Conservation (phyloP, 805 yeast genomes). For the Komagataella pseudopastoris region DNA sequence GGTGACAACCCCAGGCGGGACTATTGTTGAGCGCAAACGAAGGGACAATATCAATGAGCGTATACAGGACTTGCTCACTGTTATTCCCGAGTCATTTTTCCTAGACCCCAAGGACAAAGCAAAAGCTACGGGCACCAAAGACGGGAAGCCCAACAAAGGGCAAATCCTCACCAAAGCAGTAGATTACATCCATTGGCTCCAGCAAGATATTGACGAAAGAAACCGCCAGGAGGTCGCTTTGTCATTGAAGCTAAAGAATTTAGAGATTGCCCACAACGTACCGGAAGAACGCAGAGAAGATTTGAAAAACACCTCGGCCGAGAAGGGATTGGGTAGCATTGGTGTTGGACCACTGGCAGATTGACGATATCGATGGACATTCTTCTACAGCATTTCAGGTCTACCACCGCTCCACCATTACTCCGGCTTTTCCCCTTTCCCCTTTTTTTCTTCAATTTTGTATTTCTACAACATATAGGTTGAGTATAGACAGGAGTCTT, state of each 20-base stretch:
- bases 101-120: constrained; percentile 29
- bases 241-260: constrained; percentile 40
- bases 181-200: constrained; percentile 54
- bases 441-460: neutral
- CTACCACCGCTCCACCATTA: neutral
- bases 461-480: neutral
- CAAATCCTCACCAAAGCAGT: constrained; percentile 67
- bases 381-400: neutral
- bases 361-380: constrained; percentile 3
- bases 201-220: constrained; percentile 61
- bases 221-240: constrained; percentile 72
- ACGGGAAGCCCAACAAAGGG: constrained; percentile 78
- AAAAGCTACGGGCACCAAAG: constrained; percentile 57
- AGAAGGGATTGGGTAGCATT: constrained; percentile 55
- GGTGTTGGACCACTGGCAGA: constrained; percentile 76
- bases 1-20: constrained; percentile 4
- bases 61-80: constrained; percentile 31
- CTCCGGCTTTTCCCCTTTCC: neutral
- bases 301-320: constrained; percentile 64
- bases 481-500: neutral
- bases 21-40: constrained; percentile 29
- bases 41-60: constrained; percentile 45
- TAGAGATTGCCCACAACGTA: constrained; percentile 30
- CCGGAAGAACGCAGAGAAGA: constrained; percentile 24
- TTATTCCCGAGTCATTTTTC: constrained; percentile 22